Evolutionary conservation across 2,329 filamentous ascomycete genomes (phyloP), one percentile per base, ranked within the genome.

Genomic region (Lachnellula subtilissima): DNA sequence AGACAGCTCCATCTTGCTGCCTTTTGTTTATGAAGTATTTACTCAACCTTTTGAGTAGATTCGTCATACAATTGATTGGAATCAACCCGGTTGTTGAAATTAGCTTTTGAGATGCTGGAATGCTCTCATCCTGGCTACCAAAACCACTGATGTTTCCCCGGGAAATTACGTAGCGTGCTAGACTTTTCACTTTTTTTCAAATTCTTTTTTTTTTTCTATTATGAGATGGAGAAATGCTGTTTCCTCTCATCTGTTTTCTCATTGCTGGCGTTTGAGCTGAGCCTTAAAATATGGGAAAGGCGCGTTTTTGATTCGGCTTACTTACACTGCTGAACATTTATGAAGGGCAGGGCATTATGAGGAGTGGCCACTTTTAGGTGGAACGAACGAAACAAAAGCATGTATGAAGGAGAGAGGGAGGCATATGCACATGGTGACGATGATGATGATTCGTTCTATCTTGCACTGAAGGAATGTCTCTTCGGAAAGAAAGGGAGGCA

Each of bases 71-170:
- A 57, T 59, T 61, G 56, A 57, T 61, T 57, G 60, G 39, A 17
- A 52, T 50, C 25, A 45, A 46, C 49, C 49, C 46, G 32, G 54
- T 48, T 53, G 59, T 59, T 49, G 40, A 37, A 36, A 40, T 19
- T 57, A 47, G 59, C 55, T 56, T 51, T 48, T 53, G 64, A 65
- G 67, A 64, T 60, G 65, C 66, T 68, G 64, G 58, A 67, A 69
- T 65, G 67, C 66, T 69, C 67, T 66, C 64, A 53, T 47, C 19
- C 45, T 61, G 39, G 54, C 56, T 53, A 37, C 50, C 37, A 53
- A 53, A 48, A 50, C 48, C 35, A 39, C 40, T 40, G 40, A 50
- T 53, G 48, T 57, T 53, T 52, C 48, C 53, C 36, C 11, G 14
- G 32, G 53, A 52, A 46, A 36, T 43, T 50, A 49, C 54, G 37